Evolutionary conservation across 2,329 filamentous ascomycete genomes (phyloP), one percentile per base, ranked within the genome.

Genomic region (Pezizomycotina sp.): DNA sequence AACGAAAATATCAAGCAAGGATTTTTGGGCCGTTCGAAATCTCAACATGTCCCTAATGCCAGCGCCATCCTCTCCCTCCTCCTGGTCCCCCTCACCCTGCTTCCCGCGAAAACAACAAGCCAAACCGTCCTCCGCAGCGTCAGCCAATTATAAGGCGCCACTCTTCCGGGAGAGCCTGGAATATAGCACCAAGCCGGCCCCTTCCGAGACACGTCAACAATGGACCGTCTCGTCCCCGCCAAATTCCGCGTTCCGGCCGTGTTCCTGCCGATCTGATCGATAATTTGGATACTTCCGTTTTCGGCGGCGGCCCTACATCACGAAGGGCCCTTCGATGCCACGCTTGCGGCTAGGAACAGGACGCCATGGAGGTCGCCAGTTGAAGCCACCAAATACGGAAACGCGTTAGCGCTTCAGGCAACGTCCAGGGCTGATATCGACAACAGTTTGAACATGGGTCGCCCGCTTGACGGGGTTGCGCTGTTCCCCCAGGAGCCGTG

Each of bases 291-390:
- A 44, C 41, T 8, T n/a, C n/a, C 43, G 41, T 25, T 43, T 46
- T 35, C 36, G 40, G 27, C 4, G 36, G 18, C 35, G 27, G 37
- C 38, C n/a, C 43, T 43, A 19, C 43, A 46, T 34, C 43, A 46
- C 18, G 43, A 46, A 25, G 40, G 43, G 5, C 43, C 43, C 2
- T 46, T 43, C 15, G 43, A 46, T 23, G 43, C 43, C n/a, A 43
- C 38, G 3, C 27, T 39, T 19, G 36, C 40, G 4, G 38, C 43
- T 12, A 29, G 43, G 18, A 46, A 46, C 27, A 36, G 36, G 23
- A 38, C 36, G 30, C 36, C 34, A 31, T 14, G 31, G 9, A 39
- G 29, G 22, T 43, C 39, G 8, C 43, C 43, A 12, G 32, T 46
- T 26, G 34, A 37, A n/a, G 43, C 43, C 35, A 40, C 41, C 33